Conservation (phyloP, 176 grass and related monocot species). For the Pontederia paniculata region DNA sequence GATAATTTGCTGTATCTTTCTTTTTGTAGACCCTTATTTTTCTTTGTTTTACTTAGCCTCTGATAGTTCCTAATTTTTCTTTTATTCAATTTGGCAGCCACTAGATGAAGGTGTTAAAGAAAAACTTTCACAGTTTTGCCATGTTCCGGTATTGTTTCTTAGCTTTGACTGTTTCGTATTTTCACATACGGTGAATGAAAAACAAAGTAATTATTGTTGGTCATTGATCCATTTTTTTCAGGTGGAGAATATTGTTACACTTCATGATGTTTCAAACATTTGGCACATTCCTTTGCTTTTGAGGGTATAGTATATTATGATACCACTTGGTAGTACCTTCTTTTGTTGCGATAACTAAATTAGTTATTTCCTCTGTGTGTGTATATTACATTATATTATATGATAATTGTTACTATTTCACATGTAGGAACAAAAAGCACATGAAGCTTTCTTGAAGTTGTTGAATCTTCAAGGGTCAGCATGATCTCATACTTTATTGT, state of each 20-base stretch:
- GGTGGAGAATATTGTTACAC: constrained; percentile 60
- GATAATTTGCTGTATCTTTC: constrained; percentile 7
- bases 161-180: background rate
- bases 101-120: constrained; percentile 64
- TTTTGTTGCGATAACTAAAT: background rate
- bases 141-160: constrained; percentile 61
- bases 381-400: background rate
- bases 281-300: constrained; percentile 92
- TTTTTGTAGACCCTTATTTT: background rate
- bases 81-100: constrained; percentile 34
- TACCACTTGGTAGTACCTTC: background rate
- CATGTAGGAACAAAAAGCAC: no score
- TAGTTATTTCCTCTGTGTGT: no score
- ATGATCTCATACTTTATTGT: background rate
- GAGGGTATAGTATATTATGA: constrained; percentile 46
- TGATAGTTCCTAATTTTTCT: constrained; percentile 16
- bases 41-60: constrained; percentile 2
- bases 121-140: constrained; percentile 93
- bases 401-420: background rate
- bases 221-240: constrained; percentile 27
- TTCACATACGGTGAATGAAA: background rate
- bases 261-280: constrained; percentile 94
- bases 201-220: constrained; percentile 18
- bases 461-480: no score
- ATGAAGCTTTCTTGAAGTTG: no score